Evolutionary conservation across 1,284 basidiomycete species (phyloP).

Genomic region (Rugosomyces carneus): DNA sequence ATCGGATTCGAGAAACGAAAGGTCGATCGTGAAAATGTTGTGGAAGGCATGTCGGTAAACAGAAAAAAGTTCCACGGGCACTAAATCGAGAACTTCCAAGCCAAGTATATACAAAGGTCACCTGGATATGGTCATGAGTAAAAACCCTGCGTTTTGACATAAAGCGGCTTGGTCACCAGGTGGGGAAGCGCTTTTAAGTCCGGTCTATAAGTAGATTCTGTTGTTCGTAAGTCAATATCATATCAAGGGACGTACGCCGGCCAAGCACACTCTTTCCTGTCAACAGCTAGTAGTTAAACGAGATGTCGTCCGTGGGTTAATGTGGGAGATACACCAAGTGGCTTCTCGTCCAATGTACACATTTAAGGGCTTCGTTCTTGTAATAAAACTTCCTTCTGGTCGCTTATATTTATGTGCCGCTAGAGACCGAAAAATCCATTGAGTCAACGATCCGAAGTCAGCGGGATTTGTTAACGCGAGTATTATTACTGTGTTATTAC

Average conservation of each 20-base stretch:
- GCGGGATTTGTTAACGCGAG: conserved; percentile 7
- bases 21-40: conserved; percentile 9
- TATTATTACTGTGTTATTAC: not conserved
- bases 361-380: not conserved
- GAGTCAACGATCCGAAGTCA: conserved; percentile 10
- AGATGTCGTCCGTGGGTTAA: not conserved
- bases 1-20: conserved; percentile 18
- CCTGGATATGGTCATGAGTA: not conserved
- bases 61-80: not conserved
- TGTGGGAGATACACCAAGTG: not conserved
- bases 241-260: not conserved
- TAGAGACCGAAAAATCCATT: conserved; percentile 4
- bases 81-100: not conserved
- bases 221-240: not conserved
- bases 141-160: not conserved
- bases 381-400: not conserved
- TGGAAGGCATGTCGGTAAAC: conserved; percentile 6
- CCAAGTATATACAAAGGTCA: not conserved
- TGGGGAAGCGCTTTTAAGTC: not conserved
- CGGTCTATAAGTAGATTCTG: not conserved
- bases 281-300: not conserved
- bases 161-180: not conserved
- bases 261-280: not conserved
- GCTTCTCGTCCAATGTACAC: not conserved
- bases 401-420: conserved; percentile 12